Base-by-base conservation (phyloP, 495 filamentous ascomycete species). In the Penicillium coffeae region DNA sequence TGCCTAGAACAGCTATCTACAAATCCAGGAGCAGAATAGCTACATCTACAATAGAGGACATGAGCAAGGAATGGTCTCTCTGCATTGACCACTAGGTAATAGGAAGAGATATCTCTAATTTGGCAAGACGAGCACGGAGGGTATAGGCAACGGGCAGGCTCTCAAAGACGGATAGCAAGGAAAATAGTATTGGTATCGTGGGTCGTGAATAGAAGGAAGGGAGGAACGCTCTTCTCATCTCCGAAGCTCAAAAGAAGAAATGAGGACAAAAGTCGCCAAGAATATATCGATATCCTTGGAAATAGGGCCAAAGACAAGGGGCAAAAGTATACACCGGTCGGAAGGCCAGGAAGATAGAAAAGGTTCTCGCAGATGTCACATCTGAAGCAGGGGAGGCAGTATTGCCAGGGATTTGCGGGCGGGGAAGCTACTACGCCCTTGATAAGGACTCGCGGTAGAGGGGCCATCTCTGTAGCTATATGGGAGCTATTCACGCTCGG, bases 121-220 rank as follows among this genome's bases (percentile, higher is more conserved):
- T 30, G 25, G 25, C 25, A 30, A 30, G 25, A 10, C 25, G n/a
- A 37, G 21, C 41, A 32, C 30, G 46, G 20, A 54, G 55, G 55
- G 55, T 58, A 58, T 58, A 58, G 49, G 38, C 50, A 35, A 41
- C 42, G 39, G 36, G 25, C 38, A 25, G 34, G n/a, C 16, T 27
- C 7, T 25, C 7, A 30, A 10, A n/a, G 30, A 35, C 34, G 42
- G 16, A 35, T 21, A 36, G 42, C 42, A 45, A 52, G 22, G 19
- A 48, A 48, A 45, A 38, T 46, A 48, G 30, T 45, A 41, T 27
- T 57, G 54, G 45, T 60, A 58, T 58, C 57, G 45, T 57, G 44
- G 49, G 39, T 55, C 52, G 38, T 59, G 41, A 55, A 27, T 43
- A 20, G 27, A 45, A 38, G 9, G 20, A 36, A 22, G 21, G 5